Base-by-base conservation (phyloP, 2,329 filamentous ascomycete species). In the Dothiorella sarmentorum region DNA sequence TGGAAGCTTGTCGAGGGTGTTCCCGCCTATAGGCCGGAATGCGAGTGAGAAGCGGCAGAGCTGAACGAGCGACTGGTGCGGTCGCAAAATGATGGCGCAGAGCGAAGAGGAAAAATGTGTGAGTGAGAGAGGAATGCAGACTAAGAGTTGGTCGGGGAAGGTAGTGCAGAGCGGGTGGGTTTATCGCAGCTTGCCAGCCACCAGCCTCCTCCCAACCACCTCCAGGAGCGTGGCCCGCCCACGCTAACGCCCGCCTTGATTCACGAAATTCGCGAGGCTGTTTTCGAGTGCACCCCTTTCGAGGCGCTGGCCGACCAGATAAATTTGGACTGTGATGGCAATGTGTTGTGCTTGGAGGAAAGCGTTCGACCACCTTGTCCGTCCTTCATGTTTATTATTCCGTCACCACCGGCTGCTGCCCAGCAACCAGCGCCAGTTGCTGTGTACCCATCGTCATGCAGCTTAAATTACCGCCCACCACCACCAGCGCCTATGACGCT, bases 11-110 rank as follows among this genome's bases (percentile, higher is more conserved):
- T 38, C 20, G 51, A 44, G 26, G 24, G 15, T 24, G 33, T 52
- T 33, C 10, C 47, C 20, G 47, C 47, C 18, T 15, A 22, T 22
- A 29, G 45, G 24, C 33, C 35, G 45, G 22, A 24, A 40, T 15
- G 11, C 15, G 47, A 24, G 20, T 7, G 29, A 20, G 15, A 27
- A 53, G 40, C 9, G 35, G 11, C 22, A 18, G 31, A 33, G 43
- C 31, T 47, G 55, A 58, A 58, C 55, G 55, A 58, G 55, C 42
- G 55, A 58, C 40, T 35, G 40, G 29, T 17, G 15, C 44, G 55
- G 27, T 45, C 55, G 55, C 43, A 49, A 58, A n/a, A 18, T 27
- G 33, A 27, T 44, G 35, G 22, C 18, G 22, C 20, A 24, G 55
- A 29, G 37, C 27, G 29, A 33, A 37, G 55, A 49, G 55, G 29